Base-by-base conservation (phyloP, 495 filamentous ascomycete genomes). In the Annulohypoxylon bovei region DNA sequence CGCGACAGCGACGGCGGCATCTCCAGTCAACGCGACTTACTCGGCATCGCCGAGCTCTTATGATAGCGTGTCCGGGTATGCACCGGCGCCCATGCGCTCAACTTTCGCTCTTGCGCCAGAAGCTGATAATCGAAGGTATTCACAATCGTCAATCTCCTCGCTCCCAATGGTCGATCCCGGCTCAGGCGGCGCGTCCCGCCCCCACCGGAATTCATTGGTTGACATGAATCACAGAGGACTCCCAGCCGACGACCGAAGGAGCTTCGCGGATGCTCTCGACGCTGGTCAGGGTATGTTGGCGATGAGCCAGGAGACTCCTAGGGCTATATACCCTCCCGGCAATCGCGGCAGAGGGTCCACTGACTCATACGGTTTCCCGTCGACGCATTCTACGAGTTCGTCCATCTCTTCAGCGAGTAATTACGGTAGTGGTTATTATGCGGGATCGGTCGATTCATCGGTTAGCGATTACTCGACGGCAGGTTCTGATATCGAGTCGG, bases 381-480 rank as follows among this genome's bases (percentile, higher is more conserved):
- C 93, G 14, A 87, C 91, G 14, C 95, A 98, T 80, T 98, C 95
- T 0, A 88, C 92, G n/a, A 93, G 87, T 73, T 98, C 96, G 2
- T 98, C 96, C 40, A 93, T 98, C 66, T 99, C 95, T 3, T 97
- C 94, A 11, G 87, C 89, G 16, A 84, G 80, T 28, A 85, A 83
- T 44, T 88, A 87, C 70, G 82, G 88, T 75, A 86, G 85, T 58
- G 92, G 93, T 71, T 94, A 95, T 79, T 93, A 92, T 68, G 90
- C 91, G 16, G 92, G 89, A 25, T 95, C 92, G 0, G 89, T 92
- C 47, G 93, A 96, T 68, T 95, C 93, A 4, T 97, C 95, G 0
- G 92, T 95, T 3, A 97, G 93, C 62, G 95, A 98, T 76, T 99
- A 99, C 81, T 99, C 94, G 11, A 93, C 91, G 3, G 90, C 92